Conservation (phyloP, 768 basidiomycete genomes). For the Russula dissimulans region DNA sequence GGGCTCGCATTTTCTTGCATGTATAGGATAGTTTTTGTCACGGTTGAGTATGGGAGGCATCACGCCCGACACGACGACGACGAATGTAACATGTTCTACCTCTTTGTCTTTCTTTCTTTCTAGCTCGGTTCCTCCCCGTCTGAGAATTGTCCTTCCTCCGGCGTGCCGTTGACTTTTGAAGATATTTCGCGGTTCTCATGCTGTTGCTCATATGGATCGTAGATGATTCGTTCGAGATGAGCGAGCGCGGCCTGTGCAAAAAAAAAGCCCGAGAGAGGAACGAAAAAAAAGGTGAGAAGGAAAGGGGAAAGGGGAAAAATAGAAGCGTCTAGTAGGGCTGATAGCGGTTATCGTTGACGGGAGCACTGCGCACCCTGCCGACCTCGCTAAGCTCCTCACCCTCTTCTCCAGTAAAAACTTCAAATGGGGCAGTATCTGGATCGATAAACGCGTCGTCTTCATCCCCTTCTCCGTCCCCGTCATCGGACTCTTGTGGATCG, state of each 20-base stretch:
- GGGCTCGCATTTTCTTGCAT: background rate
- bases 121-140: slow-evolving; percentile 14
- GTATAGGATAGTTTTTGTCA: background rate
- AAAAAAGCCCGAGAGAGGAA: slow-evolving; percentile 19
- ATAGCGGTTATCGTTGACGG: slow-evolving; percentile 65
- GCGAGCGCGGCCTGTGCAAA: slow-evolving; percentile 63
- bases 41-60: background rate
- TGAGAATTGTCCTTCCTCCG: slow-evolving; percentile 18
- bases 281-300: slow-evolving; percentile 10
- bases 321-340: slow-evolving; percentile 68
- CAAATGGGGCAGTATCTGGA: slow-evolving; percentile 30
- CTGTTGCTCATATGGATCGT: slow-evolving; percentile 36
- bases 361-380: slow-evolving; percentile 92
- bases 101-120: background rate
- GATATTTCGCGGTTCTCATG: background rate
- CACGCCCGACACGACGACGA: background rate
- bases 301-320: slow-evolving; percentile 21
- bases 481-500: slow-evolving; percentile 44
- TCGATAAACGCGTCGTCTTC: slow-evolving; percentile 49
- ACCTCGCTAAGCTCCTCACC: slow-evolving; percentile 74
- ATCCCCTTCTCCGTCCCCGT: slow-evolving; percentile 31
- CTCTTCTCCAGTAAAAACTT: slow-evolving; percentile 51
- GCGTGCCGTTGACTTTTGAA: slow-evolving; percentile 15
- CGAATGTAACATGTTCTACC: slow-evolving; percentile 5
- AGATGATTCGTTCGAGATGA: slow-evolving; percentile 75